phyloP scores from a whole-genome alignment of 371 early-diverging fungal genomes.

The Cokeromyces recurvatus region DNA sequence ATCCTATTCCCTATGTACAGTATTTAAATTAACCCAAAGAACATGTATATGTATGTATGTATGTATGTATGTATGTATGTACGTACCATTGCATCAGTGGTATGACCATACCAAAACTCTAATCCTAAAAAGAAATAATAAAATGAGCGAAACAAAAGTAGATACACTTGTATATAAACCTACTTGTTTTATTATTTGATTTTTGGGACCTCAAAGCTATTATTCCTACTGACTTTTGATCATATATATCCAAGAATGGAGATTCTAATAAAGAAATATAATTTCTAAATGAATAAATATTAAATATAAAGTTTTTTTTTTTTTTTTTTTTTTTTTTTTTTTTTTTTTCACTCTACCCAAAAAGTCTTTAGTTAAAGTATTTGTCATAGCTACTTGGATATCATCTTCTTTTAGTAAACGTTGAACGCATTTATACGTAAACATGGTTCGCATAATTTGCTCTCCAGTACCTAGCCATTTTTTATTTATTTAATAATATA shows the following conservation, averaged over 20 bases:
- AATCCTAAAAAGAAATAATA: constrained; percentile 16
- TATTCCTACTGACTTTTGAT: constrained; percentile 43
- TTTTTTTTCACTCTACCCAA: constrained; percentile 15
- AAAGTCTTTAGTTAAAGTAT: constrained; percentile 23
- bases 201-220: constrained; percentile 33
- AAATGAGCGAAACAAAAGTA: too few relatives aligned
- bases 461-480: constrained; percentile 75
- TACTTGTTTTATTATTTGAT: constrained; percentile 6
- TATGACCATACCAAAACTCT: constrained; percentile 56
- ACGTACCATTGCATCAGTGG: constrained; percentile 56
- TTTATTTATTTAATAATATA: background rate
- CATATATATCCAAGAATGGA: constrained; percentile 31
- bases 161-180: too few relatives aligned
- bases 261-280: constrained; percentile 19
- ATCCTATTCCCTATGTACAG: constrained; percentile 41
- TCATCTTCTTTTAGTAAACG: constrained; percentile 26
- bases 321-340: too few relatives aligned
- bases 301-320: too few relatives aligned
- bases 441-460: constrained; percentile 68
- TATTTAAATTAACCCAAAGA: background rate
- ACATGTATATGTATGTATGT: background rate
- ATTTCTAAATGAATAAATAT: background rate
- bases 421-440: constrained; percentile 55
- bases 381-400: constrained; percentile 23
- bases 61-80: background rate